phyloP scores from a whole-genome alignment of 2,329 filamentous ascomycete species.

The Diaporthe velutina region DNA sequence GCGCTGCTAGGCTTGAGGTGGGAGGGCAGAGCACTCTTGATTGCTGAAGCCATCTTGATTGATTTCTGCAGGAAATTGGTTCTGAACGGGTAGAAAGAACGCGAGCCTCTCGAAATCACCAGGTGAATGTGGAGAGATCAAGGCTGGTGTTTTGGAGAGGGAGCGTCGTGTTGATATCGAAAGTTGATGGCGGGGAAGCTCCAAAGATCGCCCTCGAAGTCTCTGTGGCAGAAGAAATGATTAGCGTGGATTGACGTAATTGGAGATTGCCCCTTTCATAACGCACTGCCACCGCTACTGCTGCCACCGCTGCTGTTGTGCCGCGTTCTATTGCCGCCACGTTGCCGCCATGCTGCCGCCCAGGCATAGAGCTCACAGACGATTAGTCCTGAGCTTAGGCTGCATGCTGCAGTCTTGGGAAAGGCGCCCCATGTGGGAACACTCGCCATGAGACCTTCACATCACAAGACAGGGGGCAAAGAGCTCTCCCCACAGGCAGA shows the following conservation, averaged over 20 bases:
- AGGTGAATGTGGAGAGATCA: background rate
- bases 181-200: conserved; percentile 35
- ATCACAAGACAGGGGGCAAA: background rate
- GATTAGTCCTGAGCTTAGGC: background rate
- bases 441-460: too few species aligned
- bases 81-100: background rate
- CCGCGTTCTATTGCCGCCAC: background rate
- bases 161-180: conserved; percentile 27
- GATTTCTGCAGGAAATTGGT: conserved; percentile 29
- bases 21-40: conserved; percentile 83
- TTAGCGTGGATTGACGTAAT: conserved; percentile 38
- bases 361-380: background rate
- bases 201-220: conserved; percentile 24
- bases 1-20: conserved; percentile 79
- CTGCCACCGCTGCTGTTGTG: background rate
- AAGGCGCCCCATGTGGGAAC: background rate
- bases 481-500: background rate
- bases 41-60: conserved; percentile 74
- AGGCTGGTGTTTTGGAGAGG: conserved; percentile 4
- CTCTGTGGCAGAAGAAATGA: conserved; percentile 29
- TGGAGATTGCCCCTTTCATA: conserved; percentile 12
- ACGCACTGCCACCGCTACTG: background rate
- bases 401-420: background rate
- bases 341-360: conserved; percentile 17
- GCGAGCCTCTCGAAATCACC: conserved; percentile 7